Percentiles rank a stretch among this genome's conserved stretches.
Conservation (phyloP, 768 basidiomycete genomes). For the Lactarius tabidus region DNA sequence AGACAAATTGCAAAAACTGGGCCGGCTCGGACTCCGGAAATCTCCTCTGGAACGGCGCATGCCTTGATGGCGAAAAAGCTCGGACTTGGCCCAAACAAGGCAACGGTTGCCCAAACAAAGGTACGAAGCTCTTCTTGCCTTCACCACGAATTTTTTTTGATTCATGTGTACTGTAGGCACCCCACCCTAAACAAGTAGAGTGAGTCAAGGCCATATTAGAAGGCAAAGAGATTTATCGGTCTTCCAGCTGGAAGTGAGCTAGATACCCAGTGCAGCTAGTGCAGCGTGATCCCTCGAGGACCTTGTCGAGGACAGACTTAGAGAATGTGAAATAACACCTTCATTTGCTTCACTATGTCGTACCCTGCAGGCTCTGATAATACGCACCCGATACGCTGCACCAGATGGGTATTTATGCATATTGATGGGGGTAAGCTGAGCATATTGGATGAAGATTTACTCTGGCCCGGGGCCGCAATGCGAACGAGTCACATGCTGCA, state of each 20-base stretch:
- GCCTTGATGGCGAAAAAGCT: constrained; percentile 47
- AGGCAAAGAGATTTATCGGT: background rate
- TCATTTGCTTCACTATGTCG: background rate
- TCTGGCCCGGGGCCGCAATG: no score
- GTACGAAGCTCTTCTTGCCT: constrained; percentile 28
- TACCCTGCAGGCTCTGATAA: no score
- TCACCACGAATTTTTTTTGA: background rate
- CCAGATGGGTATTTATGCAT: no score
- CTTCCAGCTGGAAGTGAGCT: background rate
- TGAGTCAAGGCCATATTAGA: background rate
- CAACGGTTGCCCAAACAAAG: constrained; percentile 51
- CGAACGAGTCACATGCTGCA: no score
- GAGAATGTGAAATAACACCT: background rate
- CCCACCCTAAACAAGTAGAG: constrained; percentile 6
- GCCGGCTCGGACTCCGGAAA: constrained; percentile 49
- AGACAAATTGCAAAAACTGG: constrained; percentile 58
- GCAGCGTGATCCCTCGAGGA: background rate
- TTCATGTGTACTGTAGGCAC: constrained; percentile 1
- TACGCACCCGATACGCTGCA: no score
- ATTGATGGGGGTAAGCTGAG: no score
- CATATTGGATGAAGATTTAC: no score
- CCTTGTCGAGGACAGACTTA: background rate
- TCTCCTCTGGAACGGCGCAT: constrained; percentile 45
- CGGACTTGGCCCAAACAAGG: constrained; percentile 51
- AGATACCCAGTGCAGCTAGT: background rate